Evolutionary conservation across 2,329 filamentous ascomycete genomes (phyloP), one percentile per base, ranked within the genome.

Genomic region (Epicoccum sorghinum): DNA sequence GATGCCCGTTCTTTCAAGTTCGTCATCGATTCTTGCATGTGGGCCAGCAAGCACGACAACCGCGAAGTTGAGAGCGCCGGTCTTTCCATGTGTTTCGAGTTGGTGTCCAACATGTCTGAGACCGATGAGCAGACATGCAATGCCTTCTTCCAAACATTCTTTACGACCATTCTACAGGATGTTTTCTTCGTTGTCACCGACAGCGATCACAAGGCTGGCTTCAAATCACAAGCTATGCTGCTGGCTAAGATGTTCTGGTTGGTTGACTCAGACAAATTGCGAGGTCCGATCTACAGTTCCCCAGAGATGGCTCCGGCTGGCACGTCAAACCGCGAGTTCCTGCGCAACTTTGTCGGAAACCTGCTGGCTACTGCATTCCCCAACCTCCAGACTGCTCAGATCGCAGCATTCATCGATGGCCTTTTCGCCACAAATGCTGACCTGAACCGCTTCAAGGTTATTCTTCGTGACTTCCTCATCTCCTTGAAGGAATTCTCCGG

Each of bases 31-130:
- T 96, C 93, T 32, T 99, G 96, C 82, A 92, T 98, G 83, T 99
- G 95, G 96, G 95, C 96, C n/a, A 97, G 93, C 81, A 99, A 99
- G 82, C 95, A 99, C 77, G 95, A 99, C 79, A 99, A 99, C 78
- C 90, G 95, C 57, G 92, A 97, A 72, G 95, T 99, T 27, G 95
- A 99, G 77, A 91, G 90, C 64, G 96, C 95, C 35, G 95, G 95
- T 57, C 86, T 99, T 57, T 95, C 93, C 77, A 99, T 99, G 95
- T 98, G 93, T 75, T 86, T 96, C 64, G 95, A 99, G 78, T 83
- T 99, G 61, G 93, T 99, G 73, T 93, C 90, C 77, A 99, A 99
- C 78, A 96, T 99, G 80, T 91, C 93, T 7, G 93, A 97, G 67
- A 89, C 92, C 1, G 93, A 98, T 73, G 79, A 85, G 18, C 82